These are phyloP conservation scores for button mushroom (Agaricus bisporus) DNA, from an alignment of 768 basidiomycete species.

Conservation along the genomic window DNA sequence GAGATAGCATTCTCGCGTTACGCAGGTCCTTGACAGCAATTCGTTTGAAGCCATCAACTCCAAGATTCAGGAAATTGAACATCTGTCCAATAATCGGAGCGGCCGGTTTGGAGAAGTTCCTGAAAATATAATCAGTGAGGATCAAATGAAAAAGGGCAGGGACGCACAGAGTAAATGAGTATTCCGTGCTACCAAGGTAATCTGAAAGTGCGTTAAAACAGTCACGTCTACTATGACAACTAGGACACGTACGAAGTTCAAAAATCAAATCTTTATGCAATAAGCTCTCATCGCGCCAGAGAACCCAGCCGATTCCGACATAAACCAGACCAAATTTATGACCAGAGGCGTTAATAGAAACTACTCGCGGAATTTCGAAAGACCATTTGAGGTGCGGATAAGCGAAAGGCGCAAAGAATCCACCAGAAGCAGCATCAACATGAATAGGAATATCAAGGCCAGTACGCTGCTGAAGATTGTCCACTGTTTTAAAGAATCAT, in stretches of 20 bases:
- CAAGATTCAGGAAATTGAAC: slow-evolving; percentile 56
- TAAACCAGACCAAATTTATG: slow-evolving; percentile 57
- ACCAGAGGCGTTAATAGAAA: slow-evolving; percentile 46
- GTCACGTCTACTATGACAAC: background rate
- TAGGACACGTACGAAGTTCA: slow-evolving; percentile 41
- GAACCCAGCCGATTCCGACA: slow-evolving; percentile 53
- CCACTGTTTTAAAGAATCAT: slow-evolving; percentile 27
- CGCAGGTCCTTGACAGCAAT: slow-evolving; percentile 40
- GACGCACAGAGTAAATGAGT: slow-evolving; percentile 46
- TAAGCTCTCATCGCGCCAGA: slow-evolving; percentile 52
- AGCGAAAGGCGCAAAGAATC: slow-evolving; percentile 59
- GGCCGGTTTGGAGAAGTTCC: slow-evolving; percentile 54
- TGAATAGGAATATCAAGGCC: slow-evolving; percentile 61
- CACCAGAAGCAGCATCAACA: slow-evolving; percentile 61
- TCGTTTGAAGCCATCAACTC: slow-evolving; percentile 46
- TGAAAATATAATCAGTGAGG: slow-evolving; percentile 9
- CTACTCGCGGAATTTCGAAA: slow-evolving; percentile 51
- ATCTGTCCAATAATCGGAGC: slow-evolving; percentile 53
- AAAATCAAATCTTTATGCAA: slow-evolving; percentile 62
- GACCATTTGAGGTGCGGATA: slow-evolving; percentile 52
- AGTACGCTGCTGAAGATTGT: slow-evolving; percentile 46
- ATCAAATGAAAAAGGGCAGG: background rate
- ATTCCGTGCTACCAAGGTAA: slow-evolving; percentile 55
- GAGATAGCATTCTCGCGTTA: slow-evolving; percentile 51
- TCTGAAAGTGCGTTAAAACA: slow-evolving; percentile 21